phyloP scores from a whole-genome alignment of 1,139 yeast species.

The Komagataea norvegica region DNA sequence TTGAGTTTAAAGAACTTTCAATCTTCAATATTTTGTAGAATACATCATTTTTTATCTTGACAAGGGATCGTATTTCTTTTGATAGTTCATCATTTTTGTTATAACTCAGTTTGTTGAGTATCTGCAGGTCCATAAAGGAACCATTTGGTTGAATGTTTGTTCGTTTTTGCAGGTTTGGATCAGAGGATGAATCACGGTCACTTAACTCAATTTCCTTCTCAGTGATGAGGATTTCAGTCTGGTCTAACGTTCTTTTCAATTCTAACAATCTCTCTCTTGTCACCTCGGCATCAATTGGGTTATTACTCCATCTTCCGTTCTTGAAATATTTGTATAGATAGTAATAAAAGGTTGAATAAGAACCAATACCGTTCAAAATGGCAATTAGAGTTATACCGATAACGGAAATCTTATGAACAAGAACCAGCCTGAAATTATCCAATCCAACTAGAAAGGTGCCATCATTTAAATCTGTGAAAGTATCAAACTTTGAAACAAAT shows the following conservation, averaged over 20 bases:
- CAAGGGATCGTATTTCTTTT: constrained; percentile 20
- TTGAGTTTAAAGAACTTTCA: constrained; percentile 9
- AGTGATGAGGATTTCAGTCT: constrained; percentile 32
- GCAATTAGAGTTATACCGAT: constrained; percentile 74
- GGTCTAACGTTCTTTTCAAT: constrained; percentile 31
- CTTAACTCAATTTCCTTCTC: constrained; percentile 14
- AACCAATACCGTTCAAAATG: constrained; percentile 66
- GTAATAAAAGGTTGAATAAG: constrained; percentile 61
- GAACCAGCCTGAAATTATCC: constrained; percentile 13
- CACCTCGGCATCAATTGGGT: constrained; percentile 15
- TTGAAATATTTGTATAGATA: constrained; percentile 26
- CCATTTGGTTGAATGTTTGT: constrained; percentile 17
- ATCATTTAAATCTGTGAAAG: constrained; percentile 19
- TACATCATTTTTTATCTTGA: constrained; percentile 23
- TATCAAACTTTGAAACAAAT: constrained; percentile 21
- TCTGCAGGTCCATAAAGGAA: constrained; percentile 21
- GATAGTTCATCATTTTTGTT: constrained; percentile 10
- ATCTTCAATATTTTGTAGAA: constrained; percentile 16
- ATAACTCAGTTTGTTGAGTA: constrained; percentile 7
- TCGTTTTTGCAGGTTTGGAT: constrained; percentile 14
- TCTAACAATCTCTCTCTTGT: constrained; percentile 17
- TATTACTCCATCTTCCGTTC: background rate
- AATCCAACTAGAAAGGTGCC: constrained; percentile 10
- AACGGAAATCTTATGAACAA: constrained; percentile 50
- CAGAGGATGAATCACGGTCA: constrained; percentile 5